Evolutionary conservation across 805 yeast genomes (phyloP).

Genomic region (Ogataea salicorniae): DNA sequence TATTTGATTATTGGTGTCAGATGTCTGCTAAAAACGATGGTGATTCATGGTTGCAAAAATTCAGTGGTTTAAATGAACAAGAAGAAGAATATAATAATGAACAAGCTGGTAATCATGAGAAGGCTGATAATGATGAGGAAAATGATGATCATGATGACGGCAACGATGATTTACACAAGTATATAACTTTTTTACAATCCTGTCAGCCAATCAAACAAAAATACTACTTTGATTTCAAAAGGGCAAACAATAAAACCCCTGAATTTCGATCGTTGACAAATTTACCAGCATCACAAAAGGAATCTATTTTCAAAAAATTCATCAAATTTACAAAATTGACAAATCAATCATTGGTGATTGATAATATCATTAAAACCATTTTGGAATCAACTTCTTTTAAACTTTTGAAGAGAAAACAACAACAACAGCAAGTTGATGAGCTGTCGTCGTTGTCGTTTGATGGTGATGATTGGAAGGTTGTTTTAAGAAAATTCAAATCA

Average conservation of each 20-base stretch:
- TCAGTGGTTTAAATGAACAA: neutral
- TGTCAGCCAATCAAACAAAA: slow-evolving; percentile 9
- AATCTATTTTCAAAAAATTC: slow-evolving; percentile 12
- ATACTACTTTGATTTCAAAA: slow-evolving; percentile 26
- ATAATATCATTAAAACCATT: too few species aligned
- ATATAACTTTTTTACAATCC: slow-evolving; percentile 6
- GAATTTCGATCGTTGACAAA: slow-evolving; percentile 9
- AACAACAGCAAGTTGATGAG: too few species aligned
- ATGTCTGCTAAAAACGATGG: neutral
- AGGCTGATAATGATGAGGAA: neutral
- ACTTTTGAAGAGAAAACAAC: too few species aligned
- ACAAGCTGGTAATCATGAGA: neutral
- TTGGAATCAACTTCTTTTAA: too few species aligned
- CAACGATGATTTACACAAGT: slow-evolving; percentile 4
- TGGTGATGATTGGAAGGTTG: too few species aligned
- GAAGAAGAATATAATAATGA: neutral
- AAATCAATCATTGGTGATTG: neutral
- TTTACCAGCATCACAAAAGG: slow-evolving; percentile 11
- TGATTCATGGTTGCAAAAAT: neutral
- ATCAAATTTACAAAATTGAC: slow-evolving; percentile 3
- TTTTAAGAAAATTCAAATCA: too few species aligned
- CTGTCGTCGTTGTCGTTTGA: too few species aligned
- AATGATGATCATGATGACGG: slow-evolving; percentile 4
- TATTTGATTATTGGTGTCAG: slow-evolving; percentile 23
- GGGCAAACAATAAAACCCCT: slow-evolving; percentile 13